Conservation (phyloP, 257 asterid genomes). For the Solanum pinnatisectum region DNA sequence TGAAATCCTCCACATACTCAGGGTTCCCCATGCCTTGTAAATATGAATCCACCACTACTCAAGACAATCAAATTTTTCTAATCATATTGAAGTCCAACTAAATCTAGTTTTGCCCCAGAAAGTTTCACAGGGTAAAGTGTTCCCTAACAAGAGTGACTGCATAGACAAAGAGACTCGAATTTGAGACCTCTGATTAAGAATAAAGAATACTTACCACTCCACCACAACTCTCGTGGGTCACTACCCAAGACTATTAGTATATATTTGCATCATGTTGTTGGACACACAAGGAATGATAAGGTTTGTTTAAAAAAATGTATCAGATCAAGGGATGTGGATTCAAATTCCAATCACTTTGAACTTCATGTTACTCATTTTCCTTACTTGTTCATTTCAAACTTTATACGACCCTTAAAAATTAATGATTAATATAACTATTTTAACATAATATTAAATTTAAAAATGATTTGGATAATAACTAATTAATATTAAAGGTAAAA, state of each 20-base stretch:
- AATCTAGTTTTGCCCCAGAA: accelerated
- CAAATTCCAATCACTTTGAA: not conserved
- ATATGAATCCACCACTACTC: conserved; percentile 7
- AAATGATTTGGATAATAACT: too few species aligned
- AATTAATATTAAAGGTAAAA: not conserved
- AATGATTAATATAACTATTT: not conserved
- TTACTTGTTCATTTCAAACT: not conserved
- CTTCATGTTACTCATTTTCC: not conserved
- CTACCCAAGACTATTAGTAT: not conserved
- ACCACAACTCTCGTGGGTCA: too few species aligned
- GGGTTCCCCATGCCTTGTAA: conserved; percentile 30
- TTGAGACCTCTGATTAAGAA: not conserved
- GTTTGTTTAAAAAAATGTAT: not conserved
- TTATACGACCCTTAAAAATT: too few species aligned
- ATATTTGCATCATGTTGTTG: not conserved
- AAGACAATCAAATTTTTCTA: not conserved
- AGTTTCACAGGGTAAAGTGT: not conserved
- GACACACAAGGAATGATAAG: not conserved
- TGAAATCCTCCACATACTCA: conserved; percentile 30
- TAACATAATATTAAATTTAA: too few species aligned
- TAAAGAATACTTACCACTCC: not conserved
- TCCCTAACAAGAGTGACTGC: not conserved
- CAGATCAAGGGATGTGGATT: not conserved
- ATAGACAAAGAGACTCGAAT: too few species aligned
- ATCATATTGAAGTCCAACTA: not conserved